phyloP scores from a whole-genome alignment of 73 alveolate genomes.

The Stentor roeselii region DNA sequence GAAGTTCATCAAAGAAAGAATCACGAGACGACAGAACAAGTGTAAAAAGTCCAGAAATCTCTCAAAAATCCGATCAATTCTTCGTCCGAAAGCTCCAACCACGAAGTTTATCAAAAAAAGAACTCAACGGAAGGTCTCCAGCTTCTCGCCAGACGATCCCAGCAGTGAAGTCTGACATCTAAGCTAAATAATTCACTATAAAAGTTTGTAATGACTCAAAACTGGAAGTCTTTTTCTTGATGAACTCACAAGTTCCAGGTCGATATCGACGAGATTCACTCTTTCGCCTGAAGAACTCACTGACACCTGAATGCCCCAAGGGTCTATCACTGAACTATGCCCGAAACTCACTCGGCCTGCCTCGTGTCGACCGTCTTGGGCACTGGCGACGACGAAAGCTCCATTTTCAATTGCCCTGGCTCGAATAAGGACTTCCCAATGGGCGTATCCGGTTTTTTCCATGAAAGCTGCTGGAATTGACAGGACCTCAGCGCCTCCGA shows the following conservation, averaged over 20 bases:
- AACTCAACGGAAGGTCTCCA: no score
- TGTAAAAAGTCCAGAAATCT: no score
- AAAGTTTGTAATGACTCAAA: constrained; percentile 47
- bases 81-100: background rate
- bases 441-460: constrained; percentile 84
- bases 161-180: no score
- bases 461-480: constrained; percentile 76
- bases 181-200: no score
- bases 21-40: background rate
- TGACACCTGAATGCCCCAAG: constrained; percentile 59
- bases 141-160: no score
- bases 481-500: constrained; percentile 69
- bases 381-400: constrained; percentile 78
- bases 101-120: background rate
- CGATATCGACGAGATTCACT: constrained; percentile 46
- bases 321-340: constrained; percentile 53
- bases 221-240: constrained; percentile 58
- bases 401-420: constrained; percentile 86
- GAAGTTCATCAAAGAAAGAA: background rate
- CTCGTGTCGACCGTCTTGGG: constrained; percentile 62
- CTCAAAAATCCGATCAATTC: background rate
- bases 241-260: constrained; percentile 36
- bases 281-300: constrained; percentile 41
- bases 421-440: constrained; percentile 76
- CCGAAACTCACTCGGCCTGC: constrained; percentile 55